Evolutionary conservation across 306 rosid species (phyloP), one percentile per base, ranked within the genome.

Genomic region (Vicia sativa): DNA sequence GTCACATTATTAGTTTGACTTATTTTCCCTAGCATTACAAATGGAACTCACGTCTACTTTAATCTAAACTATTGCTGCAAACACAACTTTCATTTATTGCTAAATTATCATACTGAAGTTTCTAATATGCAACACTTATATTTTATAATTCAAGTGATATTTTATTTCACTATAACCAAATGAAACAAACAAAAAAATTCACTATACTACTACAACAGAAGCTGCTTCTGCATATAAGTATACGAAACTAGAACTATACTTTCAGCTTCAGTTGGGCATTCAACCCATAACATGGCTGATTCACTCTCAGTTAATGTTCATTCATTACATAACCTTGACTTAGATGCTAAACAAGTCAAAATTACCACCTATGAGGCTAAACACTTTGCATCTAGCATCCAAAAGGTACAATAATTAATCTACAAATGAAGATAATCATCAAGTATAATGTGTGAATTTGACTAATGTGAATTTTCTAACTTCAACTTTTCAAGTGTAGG

Each of bases 231-330:
- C 10, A 21, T 35, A 63, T 43, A 76, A 54, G 55, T 54, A 56
- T 15, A 42, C 61, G 0, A 67, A 49, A 4, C 42, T 50, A 13
- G 41, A 53, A 25, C 37, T 63, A 26, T 25, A 76, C 14, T 35
- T 42, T 63, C 31, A 19, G 34, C 45, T 7, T 23, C 31, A 50
- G 29, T 52, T 44, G 48, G n/a, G 50, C 65, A 71, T 70, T 54
- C 25, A 11, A 68, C 35, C 63, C 35, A 70, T 31, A 61, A 18
- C 65, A 75, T 75, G 84, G 61, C 77, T 75, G 62, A 72, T 75
- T 82, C 87, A 66, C 55, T 57, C 21, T 68, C 85, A 56, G 71
- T 48, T 67, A 48, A 25, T 42, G 63, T 74, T 57, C 68, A 44
- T 26, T 39, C 76, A 26, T 50, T 71, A 38, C 73, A 62, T 21